Conservation (phyloP, 768 basidiomycete species). For the Pholiota molesta region DNA sequence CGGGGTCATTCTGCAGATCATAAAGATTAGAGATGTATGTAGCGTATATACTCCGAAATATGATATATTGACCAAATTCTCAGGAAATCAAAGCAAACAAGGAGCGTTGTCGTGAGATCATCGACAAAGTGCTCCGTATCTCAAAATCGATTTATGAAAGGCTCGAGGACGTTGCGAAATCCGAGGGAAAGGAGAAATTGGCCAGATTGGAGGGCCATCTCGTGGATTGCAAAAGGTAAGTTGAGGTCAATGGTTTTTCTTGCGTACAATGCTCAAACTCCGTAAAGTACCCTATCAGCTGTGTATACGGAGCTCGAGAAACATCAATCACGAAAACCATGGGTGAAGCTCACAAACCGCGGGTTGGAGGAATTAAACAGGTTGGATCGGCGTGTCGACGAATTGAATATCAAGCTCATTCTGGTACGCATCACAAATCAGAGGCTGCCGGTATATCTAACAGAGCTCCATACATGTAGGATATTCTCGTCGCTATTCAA, state of each 20-base stretch:
- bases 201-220: neutral
- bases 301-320: no score
- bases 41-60: neutral
- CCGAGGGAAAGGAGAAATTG: neutral
- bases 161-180: neutral
- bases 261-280: no score
- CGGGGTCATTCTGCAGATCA: neutral
- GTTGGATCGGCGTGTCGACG: no score
- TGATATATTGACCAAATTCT: neutral
- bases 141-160: constrained; percentile 1
- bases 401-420: no score
- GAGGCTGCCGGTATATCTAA: no score
- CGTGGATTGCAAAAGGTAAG: neutral
- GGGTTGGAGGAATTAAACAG: no score
- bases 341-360: no score
- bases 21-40: constrained; percentile 1
- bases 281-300: no score
- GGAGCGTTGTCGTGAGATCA: neutral
- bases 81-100: neutral
- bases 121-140: constrained; percentile 2
- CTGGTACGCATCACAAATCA: no score
- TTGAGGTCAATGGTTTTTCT: neutral
- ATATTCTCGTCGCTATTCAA: no score
- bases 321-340: no score
- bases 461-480: no score